Evolutionary conservation across 139 green algal genomes (phyloP).

Genomic region (Bryopsis sp.): DNA sequence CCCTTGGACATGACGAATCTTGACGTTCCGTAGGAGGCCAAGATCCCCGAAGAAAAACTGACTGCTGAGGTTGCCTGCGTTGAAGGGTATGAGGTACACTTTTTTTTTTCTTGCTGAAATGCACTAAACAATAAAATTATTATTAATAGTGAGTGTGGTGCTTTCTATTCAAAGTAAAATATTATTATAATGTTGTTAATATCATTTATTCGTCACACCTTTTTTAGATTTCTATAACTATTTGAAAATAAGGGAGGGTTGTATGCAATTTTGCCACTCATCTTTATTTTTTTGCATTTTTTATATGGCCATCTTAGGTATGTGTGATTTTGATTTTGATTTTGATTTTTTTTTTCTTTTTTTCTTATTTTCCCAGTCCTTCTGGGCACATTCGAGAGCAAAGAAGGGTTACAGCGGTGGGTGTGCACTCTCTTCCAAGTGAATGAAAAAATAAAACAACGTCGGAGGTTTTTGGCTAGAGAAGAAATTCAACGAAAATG

Average conservation of each 20-base stretch:
- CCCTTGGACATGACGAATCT: neutral
- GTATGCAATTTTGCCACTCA: no score
- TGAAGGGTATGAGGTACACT: slow-evolving; percentile 44
- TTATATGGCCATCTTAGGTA: no score
- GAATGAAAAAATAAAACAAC: neutral
- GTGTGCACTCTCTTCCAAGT: neutral
- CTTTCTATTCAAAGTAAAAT: no score
- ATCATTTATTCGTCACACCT: no score
- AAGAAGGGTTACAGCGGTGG: slow-evolving; percentile 59
- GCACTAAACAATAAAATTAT: no score
- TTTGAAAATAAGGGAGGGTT: no score
- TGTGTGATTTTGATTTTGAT: neutral
- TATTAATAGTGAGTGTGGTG: no score
- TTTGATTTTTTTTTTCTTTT: neutral
- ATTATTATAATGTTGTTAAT: no score
- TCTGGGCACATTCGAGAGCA: slow-evolving; percentile 39
- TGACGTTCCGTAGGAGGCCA: slow-evolving; percentile 46
- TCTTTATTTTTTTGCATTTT: no score
- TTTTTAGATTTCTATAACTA: no score
- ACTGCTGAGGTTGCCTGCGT: slow-evolving; percentile 53
- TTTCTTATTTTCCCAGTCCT: slow-evolving; percentile 32
- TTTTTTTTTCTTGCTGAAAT: neutral
- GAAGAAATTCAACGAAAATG: no score
- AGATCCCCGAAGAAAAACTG: slow-evolving; percentile 47
- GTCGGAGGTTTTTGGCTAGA: no score